Conservation (phyloP, 495 filamentous ascomycete species). For the Podospora conica region DNA sequence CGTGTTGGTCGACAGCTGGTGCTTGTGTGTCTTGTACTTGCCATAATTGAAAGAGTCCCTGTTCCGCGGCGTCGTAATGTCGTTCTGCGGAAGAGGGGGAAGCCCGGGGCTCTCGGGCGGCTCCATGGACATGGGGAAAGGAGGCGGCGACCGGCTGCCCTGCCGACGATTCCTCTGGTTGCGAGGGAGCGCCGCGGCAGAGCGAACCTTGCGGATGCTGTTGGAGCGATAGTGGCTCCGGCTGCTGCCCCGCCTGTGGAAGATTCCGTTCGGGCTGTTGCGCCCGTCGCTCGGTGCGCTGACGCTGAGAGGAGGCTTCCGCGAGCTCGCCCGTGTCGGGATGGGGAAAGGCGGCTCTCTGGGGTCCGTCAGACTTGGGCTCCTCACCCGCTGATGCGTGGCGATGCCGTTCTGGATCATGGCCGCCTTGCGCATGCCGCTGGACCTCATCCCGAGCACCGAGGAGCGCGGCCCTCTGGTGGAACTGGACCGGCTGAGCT, state of each 20-base stretch:
- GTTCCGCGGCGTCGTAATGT: slow-evolving; percentile 55
- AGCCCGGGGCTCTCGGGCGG: slow-evolving; percentile 63
- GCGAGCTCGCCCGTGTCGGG: slow-evolving; percentile 80
- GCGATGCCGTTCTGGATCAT: slow-evolving; percentile 73
- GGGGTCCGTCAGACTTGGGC: slow-evolving; percentile 64
- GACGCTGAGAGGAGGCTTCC: slow-evolving; percentile 60
- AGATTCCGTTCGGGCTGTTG: slow-evolving; percentile 63
- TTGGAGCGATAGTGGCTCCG: slow-evolving; percentile 40
- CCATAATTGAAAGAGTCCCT: slow-evolving; percentile 31
- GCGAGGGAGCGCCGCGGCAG: slow-evolving; percentile 64
- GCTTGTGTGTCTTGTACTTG: slow-evolving; percentile 39
- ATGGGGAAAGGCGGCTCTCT: slow-evolving; percentile 80
- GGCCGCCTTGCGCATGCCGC: slow-evolving; percentile 52
- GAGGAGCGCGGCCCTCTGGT: slow-evolving; percentile 29
- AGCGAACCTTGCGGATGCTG: slow-evolving; percentile 76
- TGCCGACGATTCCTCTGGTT: slow-evolving; percentile 40
- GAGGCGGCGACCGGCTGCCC: slow-evolving; percentile 58
- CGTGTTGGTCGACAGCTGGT: slow-evolving; percentile 50
- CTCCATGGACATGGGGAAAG: slow-evolving; percentile 58
- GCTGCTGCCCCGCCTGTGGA: slow-evolving; percentile 35
- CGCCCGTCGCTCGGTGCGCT: slow-evolving; percentile 68
- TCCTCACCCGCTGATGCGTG: slow-evolving; percentile 66
- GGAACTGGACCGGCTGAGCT: slow-evolving; percentile 25
- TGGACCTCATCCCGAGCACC: slow-evolving; percentile 31
- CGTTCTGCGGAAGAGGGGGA: slow-evolving; percentile 68